Percentiles rank a stretch among this genome's conserved stretches.
phyloP scores from a whole-genome alignment of 23 red algal species.

The Gracilaria caudata region DNA sequence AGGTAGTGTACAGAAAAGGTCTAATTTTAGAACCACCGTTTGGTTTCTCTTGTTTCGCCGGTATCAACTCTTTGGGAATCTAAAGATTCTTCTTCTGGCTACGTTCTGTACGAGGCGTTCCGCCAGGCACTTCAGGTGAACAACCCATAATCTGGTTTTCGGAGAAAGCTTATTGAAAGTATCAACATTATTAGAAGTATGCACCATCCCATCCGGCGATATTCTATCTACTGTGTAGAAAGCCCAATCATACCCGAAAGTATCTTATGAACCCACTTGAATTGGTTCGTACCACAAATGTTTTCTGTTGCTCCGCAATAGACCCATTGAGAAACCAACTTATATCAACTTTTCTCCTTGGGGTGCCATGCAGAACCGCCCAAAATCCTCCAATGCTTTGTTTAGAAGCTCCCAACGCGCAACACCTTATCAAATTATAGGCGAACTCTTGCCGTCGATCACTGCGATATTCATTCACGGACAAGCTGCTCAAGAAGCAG shows the following conservation, averaged over 20 bases:
- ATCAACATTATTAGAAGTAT: not conserved
- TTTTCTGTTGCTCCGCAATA: not conserved
- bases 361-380: not conserved
- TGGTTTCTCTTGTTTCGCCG: too few species aligned
- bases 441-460: not conserved
- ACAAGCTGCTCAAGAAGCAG: not conserved
- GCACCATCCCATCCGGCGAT: not conserved
- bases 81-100: not conserved
- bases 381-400: not conserved
- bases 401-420: not conserved
- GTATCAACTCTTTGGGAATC: too few species aligned
- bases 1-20: too few species aligned
- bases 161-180: not conserved
- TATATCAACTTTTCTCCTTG: not conserved
- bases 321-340: not conserved
- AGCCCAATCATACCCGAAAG: not conserved
- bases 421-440: not conserved
- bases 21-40: too few species aligned
- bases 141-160: not conserved
- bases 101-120: not conserved
- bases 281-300: not conserved
- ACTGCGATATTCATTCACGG: not conserved
- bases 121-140: not conserved
- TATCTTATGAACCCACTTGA: not conserved
- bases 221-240: not conserved